Evolutionary conservation across 495 filamentous ascomycete genomes (phyloP), one percentile per base, ranked within the genome.

Genomic region (Penicillium taxi): DNA sequence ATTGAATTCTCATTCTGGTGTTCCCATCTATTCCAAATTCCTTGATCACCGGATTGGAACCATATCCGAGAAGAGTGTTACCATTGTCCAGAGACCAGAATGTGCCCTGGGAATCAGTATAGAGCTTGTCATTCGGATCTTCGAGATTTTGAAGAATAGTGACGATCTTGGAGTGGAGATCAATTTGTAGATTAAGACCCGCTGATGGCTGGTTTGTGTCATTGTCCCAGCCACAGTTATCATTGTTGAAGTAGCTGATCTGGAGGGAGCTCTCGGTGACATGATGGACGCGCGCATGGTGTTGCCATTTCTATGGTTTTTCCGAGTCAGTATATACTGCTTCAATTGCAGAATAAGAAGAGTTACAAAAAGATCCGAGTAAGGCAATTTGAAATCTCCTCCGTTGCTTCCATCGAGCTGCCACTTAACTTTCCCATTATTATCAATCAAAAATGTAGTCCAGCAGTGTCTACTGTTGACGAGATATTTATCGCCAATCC

Each of bases 31-130:
- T 24, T 17, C 41, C 44, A 44, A 58, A 66, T 41, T 76, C 72
- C 6, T 64, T 67, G 11, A 74, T 17, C 0, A 63, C 49, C 26
- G 65, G 52, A 3, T 51, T 50, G 18, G 57, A 52, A 0, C 71
- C 69, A 51, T 62, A 73, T 31, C 52, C 62, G 24, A 68, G 35
- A 9, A 74, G 36, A 17, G 52, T 45, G 39, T 70, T 61, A 2
- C 54, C 59, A 34, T 53, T 55, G 18, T 16, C 27, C 0, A 72
- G 51, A 11, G 58, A 30, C 35, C 70, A 57, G 16, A 54, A 53
- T 13, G 52, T 58, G 7, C 72, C 71, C 41, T 68, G 65, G 9
- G 57, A 64, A 4, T 43, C 43, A 18, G 52, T 39, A n/a, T 45
- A 42, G 9, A 69, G 35, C 6, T 40, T 15, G 31, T 69, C 41